phyloP scores from a whole-genome alignment of 192 early-diverging fungal species.

The Backusella macrospora region DNA sequence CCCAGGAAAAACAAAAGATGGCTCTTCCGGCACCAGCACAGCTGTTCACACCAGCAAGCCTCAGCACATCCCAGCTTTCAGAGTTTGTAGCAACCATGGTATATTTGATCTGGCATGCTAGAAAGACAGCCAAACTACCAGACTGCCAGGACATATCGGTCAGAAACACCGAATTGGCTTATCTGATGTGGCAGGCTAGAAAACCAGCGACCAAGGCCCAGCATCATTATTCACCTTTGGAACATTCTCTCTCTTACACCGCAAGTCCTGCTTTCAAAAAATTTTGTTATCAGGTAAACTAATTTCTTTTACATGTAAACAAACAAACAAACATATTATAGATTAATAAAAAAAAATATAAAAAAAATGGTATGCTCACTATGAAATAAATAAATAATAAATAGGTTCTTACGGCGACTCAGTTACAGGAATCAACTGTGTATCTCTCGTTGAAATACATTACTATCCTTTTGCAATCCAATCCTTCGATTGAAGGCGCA shows the following conservation, averaged over 20 bases:
- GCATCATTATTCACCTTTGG: constrained; percentile 13
- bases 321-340: background rate
- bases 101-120: constrained; percentile 53
- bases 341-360: too few species aligned
- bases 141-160: background rate
- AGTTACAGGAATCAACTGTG: constrained; percentile 51
- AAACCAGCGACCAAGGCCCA: constrained; percentile 3
- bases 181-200: constrained; percentile 20
- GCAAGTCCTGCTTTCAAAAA: constrained; percentile 45
- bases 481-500: constrained; percentile 47
- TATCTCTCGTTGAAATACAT: constrained; percentile 56
- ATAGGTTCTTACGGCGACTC: constrained; percentile 53
- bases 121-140: constrained; percentile 19
- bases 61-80: constrained; percentile 38
- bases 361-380: too few species aligned
- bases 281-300: constrained; percentile 42
- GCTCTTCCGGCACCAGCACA: background rate
- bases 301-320: background rate
- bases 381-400: background rate
- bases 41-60: constrained; percentile 3
- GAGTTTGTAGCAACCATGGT: constrained; percentile 64
- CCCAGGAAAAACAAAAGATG: too few species aligned
- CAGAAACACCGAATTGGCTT: constrained; percentile 8
- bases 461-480: constrained; percentile 44
- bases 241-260: constrained; percentile 14